phyloP scores from a whole-genome alignment of 257 asterid genomes.

The Plectranthus barbatus region DNA sequence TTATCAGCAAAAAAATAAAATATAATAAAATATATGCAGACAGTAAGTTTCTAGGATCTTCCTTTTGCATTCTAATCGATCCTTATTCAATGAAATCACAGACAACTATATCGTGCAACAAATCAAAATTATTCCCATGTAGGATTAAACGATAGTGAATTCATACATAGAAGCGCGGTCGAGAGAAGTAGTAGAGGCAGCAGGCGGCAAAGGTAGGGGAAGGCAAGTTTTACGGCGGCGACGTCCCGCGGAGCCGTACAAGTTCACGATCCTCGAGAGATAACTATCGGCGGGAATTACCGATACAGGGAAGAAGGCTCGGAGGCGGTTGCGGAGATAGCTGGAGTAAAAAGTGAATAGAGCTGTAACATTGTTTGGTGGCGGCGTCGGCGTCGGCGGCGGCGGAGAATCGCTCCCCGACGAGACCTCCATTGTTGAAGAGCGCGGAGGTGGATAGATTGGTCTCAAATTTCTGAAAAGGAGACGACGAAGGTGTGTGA shows the following conservation, averaged over 20 bases:
- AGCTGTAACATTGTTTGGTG: background rate
- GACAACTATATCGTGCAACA: background rate
- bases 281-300: background rate
- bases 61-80: background rate
- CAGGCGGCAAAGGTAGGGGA: constrained; percentile 73
- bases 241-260: background rate
- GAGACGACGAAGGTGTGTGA: background rate
- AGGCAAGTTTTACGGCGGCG: constrained; percentile 49
- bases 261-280: background rate
- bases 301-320: background rate
- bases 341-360: background rate
- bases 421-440: constrained; percentile 2
- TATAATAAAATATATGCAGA: too few relatives aligned
- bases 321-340: constrained; percentile 5
- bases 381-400: background rate
- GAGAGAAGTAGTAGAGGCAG: constrained; percentile 31
- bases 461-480: background rate
- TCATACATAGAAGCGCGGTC: constrained; percentile 49
- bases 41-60: background rate
- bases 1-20: background rate
- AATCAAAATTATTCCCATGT: background rate
- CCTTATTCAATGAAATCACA: background rate
- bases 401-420: background rate
- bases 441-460: background rate
- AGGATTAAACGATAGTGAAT: background rate